Conservation (phyloP, 2,329 filamentous ascomycete genomes). For the Neurospora sp. region DNA sequence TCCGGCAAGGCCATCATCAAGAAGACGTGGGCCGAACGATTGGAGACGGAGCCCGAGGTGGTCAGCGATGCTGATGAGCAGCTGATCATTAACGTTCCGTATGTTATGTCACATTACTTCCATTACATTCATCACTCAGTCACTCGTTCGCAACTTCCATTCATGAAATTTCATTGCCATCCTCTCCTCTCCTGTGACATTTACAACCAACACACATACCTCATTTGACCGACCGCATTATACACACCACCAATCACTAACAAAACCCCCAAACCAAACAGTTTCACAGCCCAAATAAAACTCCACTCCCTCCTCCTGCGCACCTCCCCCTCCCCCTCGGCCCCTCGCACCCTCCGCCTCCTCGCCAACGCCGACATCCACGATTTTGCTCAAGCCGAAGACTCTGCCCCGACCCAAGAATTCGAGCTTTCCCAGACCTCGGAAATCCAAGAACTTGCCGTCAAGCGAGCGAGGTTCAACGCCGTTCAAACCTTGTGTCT, state of each 20-base stretch:
- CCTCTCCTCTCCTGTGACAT: too few species aligned
- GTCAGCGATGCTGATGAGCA: constrained; percentile 86
- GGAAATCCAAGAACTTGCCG: constrained; percentile 77
- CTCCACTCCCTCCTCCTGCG: constrained; percentile 83
- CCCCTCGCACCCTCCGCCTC: constrained; percentile 75
- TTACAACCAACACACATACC: not conserved
- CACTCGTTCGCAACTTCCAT: too few species aligned
- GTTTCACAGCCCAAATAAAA: constrained; percentile 89
- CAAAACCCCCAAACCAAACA: not conserved
- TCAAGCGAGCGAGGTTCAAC: constrained; percentile 83
- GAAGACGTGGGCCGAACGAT: constrained; percentile 83
- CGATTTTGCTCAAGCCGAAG: constrained; percentile 70
- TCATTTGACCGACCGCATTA: not conserved
- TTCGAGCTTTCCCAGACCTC: constrained; percentile 69
- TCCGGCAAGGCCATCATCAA: constrained; percentile 67
- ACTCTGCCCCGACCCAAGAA: constrained; percentile 61
- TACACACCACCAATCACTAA: not conserved
- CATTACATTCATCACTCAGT: constrained; percentile 2
- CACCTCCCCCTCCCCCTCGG: constrained; percentile 58
- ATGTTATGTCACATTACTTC: constrained; percentile 40
- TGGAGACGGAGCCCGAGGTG: constrained; percentile 63
- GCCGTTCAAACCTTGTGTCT: constrained; percentile 73
- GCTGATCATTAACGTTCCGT: constrained; percentile 87
- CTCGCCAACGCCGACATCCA: constrained; percentile 81
- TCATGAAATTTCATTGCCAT: not conserved